Evolutionary conservation across 192 early-diverging fungal species (phyloP).

Genomic region (Geranomyces variabilis): DNA sequence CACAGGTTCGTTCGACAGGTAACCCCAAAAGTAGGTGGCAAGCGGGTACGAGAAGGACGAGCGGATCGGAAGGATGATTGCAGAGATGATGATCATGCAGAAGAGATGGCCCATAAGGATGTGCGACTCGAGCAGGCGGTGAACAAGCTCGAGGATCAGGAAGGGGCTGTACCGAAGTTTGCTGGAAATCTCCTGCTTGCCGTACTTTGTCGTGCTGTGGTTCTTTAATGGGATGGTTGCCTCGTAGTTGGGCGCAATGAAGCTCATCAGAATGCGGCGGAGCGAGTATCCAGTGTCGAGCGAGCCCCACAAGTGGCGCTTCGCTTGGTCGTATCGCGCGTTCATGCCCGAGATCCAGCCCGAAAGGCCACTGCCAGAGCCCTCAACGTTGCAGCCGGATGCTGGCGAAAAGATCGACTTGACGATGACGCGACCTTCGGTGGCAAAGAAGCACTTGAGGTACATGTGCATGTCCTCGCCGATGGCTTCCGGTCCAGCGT

Average conservation of each 20-base stretch:
- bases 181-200: constrained; percentile 34
- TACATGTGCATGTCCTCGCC: constrained; percentile 87
- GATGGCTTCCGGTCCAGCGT: constrained; percentile 74
- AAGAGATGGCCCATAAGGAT: constrained; percentile 54
- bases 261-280: constrained; percentile 36
- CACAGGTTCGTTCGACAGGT: constrained; percentile 29
- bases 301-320: constrained; percentile 73
- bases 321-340: constrained; percentile 72
- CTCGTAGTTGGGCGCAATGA: constrained; percentile 36
- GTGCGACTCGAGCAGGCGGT: constrained; percentile 54
- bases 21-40: constrained; percentile 33
- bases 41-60: constrained; percentile 30
- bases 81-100: constrained; percentile 38
- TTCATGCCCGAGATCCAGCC: constrained; percentile 58
- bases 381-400: constrained; percentile 62
- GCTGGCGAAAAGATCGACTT: constrained; percentile 74
- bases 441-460: constrained; percentile 78
- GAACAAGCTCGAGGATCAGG: constrained; percentile 32
- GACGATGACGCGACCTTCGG: constrained; percentile 65
- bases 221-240: constrained; percentile 36
- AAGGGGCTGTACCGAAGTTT: constrained; percentile 20
- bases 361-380: constrained; percentile 55
- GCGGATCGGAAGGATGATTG: constrained; percentile 41
- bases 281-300: constrained; percentile 71
- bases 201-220: constrained; percentile 25